Evolutionary conservation across 176 grass and related monocot species (phyloP), one percentile per base, ranked within the genome.

Genomic region (Ensete glaucum): DNA sequence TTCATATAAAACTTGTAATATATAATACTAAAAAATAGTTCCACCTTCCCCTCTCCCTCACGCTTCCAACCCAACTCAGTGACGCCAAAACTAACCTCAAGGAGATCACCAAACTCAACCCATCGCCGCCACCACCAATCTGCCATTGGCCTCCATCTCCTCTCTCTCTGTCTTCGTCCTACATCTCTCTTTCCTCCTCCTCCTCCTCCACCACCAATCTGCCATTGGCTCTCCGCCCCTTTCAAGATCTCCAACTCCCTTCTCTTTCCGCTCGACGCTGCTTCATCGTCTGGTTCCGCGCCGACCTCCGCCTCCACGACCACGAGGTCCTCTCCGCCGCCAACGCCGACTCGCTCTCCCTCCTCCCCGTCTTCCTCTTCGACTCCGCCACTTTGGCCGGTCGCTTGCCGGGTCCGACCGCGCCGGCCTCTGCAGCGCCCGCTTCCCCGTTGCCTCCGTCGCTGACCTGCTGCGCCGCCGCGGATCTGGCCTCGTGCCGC

Each of bases 261-360:
- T 43, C 34, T 62, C 69, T 56, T 17, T 9, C 52, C 48, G 88
- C 83, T 3, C 85, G 95, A 29, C 84, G 90, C 62, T 85, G 88
- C 67, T 84, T 88, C 58, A 83, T 98, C 69, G 88, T 98, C 2
- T 98, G 88, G 90, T 88, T 98, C 78, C 86, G 90, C 58, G 80
- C 81, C 6, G 95, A 98, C 80, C 86, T 98, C 59, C 88, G 86
- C 79, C 81, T 98, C 72, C 90, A 91, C 2, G 90, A 98, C 84
- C 85, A 91, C 58, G 88, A 94, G 80, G 80, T 82, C 16, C 82
- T 94, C 27, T 75, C 89, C 15, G 71, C 76, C 0, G 84, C 95
- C 0, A 78, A 53, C 8, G 64, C 57, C 21, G 88, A 83, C 23
- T 98, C 86, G 0, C 89, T 92, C 68, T 91, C 88, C 9, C 82